Conservation (phyloP, 2,329 filamentous ascomycete genomes). For the Fusarium brevicatenulatum region DNA sequence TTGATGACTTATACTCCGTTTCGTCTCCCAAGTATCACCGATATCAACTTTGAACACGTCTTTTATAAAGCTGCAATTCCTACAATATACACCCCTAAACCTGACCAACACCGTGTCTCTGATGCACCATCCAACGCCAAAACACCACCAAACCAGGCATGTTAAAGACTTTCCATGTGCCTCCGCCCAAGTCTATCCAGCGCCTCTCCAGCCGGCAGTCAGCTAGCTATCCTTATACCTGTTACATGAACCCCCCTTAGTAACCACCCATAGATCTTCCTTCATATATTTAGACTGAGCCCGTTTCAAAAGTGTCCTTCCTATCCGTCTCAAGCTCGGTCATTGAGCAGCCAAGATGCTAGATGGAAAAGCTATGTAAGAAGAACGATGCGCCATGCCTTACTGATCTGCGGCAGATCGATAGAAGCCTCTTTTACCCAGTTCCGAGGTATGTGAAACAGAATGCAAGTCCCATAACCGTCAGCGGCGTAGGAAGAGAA, state of each 20-base stretch:
- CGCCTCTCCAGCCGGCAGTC: constrained; percentile 7
- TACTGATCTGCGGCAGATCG: constrained; percentile 20
- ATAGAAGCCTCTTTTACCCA: constrained; percentile 23
- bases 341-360: constrained; percentile 8
- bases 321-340: constrained; percentile 12
- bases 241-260: constrained; percentile 8
- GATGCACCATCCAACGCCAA: constrained; percentile 46
- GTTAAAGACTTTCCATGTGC: constrained; percentile 21
- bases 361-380: constrained; percentile 17
- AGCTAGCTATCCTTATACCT: constrained; percentile 16
- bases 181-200: constrained; percentile 29
- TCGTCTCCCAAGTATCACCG: background rate
- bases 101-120: constrained; percentile 43
- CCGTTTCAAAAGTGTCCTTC: constrained; percentile 6
- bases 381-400: constrained; percentile 24
- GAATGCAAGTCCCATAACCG: constrained; percentile 44
- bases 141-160: constrained; percentile 40
- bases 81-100: constrained; percentile 27
- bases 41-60: background rate
- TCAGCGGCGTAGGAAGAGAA: constrained; percentile 33
- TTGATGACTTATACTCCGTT: background rate
- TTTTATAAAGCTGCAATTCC: constrained; percentile 15
- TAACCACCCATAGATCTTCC: background rate
- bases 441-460: constrained; percentile 41
- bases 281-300: constrained; percentile 10